Base-by-base conservation (phyloP, 495 filamentous ascomycete genomes). In the Penicillium parvum region DNA sequence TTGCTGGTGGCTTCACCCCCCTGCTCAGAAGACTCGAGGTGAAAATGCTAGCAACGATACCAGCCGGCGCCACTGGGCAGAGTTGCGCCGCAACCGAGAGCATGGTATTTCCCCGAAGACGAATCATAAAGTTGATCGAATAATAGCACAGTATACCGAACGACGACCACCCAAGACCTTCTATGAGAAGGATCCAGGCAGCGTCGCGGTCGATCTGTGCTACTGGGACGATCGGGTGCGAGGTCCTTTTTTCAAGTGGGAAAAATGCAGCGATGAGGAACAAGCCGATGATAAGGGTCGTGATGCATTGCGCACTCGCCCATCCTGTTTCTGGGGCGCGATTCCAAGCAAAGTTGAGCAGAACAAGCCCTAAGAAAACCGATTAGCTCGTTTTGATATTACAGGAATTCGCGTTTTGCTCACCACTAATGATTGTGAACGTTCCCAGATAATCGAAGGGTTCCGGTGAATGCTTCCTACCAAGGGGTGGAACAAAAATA, bases 61-160 rank as follows among this genome's bases (percentile, higher is more conserved):
- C 32, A 3, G 30, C 16, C 11, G 10, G 9, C 10, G 32, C 32
- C 1, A 5, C 32, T 8, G 12, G 32, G 17, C 5, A 5, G 17
- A 75, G 59, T 43, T 75, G 61, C 0, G 76, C 78, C 3, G 66
- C 58, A 0, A 73, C 61, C 15, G 74, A 32, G 18, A 84, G 60
- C 1, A 75, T 71, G 21, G 65, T 54, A 37, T 63, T 47, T 1
- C 60, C 66, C 5, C 70, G 66, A 22, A 80, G 57, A 6, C 57
- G 60, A 35, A 74, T 64, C 23, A 82, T 47, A 46, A 83, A 77
- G 20, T 76, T 66, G 40, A 62, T 79, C 22, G 64, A 57, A 53
- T 84, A 85, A 53, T 69, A 83, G 45, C 77, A 55, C 58, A 74
- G 71, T 37, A 83, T 79, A 7, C 81, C 80, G 43, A 84, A 84